Evolutionary conservation across 192 early-diverging fungal genomes (phyloP), one percentile per base, ranked within the genome.

Genomic region (Umbelopsis ramanniana): DNA sequence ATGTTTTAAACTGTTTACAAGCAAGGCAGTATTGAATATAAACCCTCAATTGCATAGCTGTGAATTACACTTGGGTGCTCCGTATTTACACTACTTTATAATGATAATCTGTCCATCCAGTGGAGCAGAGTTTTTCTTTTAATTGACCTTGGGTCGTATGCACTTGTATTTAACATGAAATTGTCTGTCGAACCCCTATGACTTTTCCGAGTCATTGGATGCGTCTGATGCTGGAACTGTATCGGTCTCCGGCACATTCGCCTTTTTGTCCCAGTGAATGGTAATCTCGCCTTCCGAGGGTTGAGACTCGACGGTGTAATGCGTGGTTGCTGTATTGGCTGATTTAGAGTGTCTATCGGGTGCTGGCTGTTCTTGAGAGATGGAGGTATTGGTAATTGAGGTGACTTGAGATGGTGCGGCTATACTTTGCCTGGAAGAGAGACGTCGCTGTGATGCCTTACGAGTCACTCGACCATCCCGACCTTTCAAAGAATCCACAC

Each of bases 381-480:
- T 6, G 19, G 48, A 5, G 15, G 6, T 15, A 5, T 43, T 43
- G 40, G 21, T 54, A 10, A 8, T 8, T 54, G 53, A 26, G 12
- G 7, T 54, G 8, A 23, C 22, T 22, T 22, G 22, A 26, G 53
- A 54, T 24, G 53, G 7, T 26, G 23, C 22, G 2, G 53, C 53
- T 24, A 26, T 24, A 63, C 26, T 35, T 63, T 37, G 29, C 33
- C 33, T 63, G 33, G 15, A 37, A 17, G 57, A 29, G 3, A 11
- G 29, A 63, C 45, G 38, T 9, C 70, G 70, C 54, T 55, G 52
- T 8, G 70, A 63, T 29, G 52, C 11, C 15, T 72, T 72, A 11
- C 70, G 35, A n/a, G 70, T 60, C 2, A 72, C 26, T 29, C 43
- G 37, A 17, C 54, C 70, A 6, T 72, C 54, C 2, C 53, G 35